Conservation (phyloP, 1,284 basidiomycete genomes). For the Ceratobasidium sp. region DNA sequence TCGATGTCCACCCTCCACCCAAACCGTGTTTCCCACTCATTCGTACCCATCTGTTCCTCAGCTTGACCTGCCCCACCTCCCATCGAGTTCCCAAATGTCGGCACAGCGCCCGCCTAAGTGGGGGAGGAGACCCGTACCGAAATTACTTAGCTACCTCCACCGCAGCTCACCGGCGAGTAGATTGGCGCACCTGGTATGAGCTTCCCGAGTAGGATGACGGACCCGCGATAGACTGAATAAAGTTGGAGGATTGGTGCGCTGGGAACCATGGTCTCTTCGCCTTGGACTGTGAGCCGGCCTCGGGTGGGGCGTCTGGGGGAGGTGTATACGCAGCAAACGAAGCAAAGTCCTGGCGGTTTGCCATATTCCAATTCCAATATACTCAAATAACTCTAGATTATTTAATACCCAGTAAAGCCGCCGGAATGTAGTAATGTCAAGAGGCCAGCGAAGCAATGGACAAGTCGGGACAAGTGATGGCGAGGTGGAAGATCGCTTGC, state of each 20-base stretch:
- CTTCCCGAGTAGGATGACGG: constrained; percentile 51
- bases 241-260: constrained; percentile 57
- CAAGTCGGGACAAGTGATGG: not conserved
- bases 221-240: constrained; percentile 29
- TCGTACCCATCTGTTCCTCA: constrained; percentile 65
- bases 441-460: constrained; percentile 26
- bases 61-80: constrained; percentile 57
- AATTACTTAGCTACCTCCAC: constrained; percentile 1
- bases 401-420: constrained; percentile 12
- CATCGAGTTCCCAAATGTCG: constrained; percentile 67
- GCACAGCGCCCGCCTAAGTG: constrained; percentile 67
- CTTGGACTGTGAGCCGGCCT: constrained; percentile 54
- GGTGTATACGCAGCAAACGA: constrained; percentile 62
- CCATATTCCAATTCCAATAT: constrained; percentile 3
- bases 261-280: constrained; percentile 72
- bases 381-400: not conserved
- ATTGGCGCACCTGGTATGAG: constrained; percentile 70
- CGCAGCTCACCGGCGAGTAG: not conserved
- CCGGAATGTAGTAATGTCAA: not conserved
- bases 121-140: not conserved
- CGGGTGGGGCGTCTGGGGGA: constrained; percentile 68
- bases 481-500: constrained; percentile 30
- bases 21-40: constrained; percentile 79
- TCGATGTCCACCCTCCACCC: constrained; percentile 79
- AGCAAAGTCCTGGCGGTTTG: constrained; percentile 38